Base-by-base conservation (phyloP, 306 rosid genomes). In the Acacia confusa region DNA sequence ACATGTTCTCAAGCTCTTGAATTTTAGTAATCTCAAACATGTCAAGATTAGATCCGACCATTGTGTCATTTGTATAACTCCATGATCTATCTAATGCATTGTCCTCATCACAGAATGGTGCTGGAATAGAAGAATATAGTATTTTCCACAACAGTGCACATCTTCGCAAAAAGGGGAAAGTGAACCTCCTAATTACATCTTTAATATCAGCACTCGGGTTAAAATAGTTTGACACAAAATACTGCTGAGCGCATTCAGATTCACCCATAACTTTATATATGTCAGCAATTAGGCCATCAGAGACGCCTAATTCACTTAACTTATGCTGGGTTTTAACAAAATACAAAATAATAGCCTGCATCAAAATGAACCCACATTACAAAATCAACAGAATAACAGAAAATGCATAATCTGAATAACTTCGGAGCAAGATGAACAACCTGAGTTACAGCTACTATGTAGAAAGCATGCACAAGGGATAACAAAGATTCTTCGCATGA, bases 101-200 rank as follows among this genome's bases (percentile, higher is more conserved):
- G 66, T 88, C 92, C 86, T 87, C 88, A 79, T 88, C 86, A 84
- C 82, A 85, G 81, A 91, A 86, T 58, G 98, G 94, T 81, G 88
- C 87, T 55, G 81, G 91, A 66, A 88, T 83, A 81, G 92, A 86
- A 47, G 92, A 88, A 78, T 84, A 75, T 2, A 96, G 87, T 55
- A 96, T 76, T 81, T 88, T 88, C 91, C 90, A 88, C 82, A 96
- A 87, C 79, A 96, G 70, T 43, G 97, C 97, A 84, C 98, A 96
- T 86, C 98, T 91, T 84, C 99, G 91, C 85, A 96, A 86, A 85
- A 88, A 96, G 67, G 97, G 97, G 84, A 92, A 92, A 82, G 81
- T 88, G 75, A 90, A 86, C 83, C 83, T 87, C 84, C 88, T 88
- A 65, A 93, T 91, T 36, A 81, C 82, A 74, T 80, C 90, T 89